Conservation (phyloP, 371 early-diverging fungal genomes). For the Umbelopsis sp. region DNA sequence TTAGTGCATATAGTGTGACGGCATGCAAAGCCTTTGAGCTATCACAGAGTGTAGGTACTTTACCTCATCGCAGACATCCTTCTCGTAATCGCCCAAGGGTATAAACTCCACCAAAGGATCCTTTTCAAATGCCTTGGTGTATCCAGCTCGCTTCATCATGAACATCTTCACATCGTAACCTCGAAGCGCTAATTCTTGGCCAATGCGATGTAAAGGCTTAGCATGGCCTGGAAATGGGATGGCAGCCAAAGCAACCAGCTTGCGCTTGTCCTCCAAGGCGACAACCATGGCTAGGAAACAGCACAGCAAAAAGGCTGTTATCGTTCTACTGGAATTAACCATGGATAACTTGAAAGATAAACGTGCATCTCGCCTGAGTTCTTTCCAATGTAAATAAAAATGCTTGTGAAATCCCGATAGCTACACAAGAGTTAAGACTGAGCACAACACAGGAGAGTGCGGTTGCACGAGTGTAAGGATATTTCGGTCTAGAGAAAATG, state of each 20-base stretch:
- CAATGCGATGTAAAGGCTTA: conserved; percentile 1
- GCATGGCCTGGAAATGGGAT: conserved; percentile 5
- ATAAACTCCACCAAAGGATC: neutral
- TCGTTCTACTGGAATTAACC: neutral
- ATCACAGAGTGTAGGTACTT: no score
- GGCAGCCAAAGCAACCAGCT: neutral
- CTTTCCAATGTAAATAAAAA: neutral
- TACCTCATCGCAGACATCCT: conserved; percentile 13
- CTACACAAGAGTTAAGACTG: neutral
- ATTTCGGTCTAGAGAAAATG: neutral
- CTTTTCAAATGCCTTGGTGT: neutral
- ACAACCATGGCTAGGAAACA: neutral
- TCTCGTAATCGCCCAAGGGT: neutral
- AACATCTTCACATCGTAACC: neutral
- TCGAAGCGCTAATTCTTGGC: neutral
- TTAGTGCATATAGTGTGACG: no score
- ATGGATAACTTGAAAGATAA: neutral
- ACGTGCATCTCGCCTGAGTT: neutral
- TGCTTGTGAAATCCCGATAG: neutral
- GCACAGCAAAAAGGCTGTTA: neutral
- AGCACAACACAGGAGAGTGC: neutral
- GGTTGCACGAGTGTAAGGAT: neutral
- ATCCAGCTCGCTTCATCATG: neutral
- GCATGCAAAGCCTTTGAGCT: no score
- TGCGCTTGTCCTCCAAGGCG: neutral